These are phyloP conservation scores for Tricholoma sp. DNA, from an alignment of 768 basidiomycete species.

Conservation along the genomic window DNA sequence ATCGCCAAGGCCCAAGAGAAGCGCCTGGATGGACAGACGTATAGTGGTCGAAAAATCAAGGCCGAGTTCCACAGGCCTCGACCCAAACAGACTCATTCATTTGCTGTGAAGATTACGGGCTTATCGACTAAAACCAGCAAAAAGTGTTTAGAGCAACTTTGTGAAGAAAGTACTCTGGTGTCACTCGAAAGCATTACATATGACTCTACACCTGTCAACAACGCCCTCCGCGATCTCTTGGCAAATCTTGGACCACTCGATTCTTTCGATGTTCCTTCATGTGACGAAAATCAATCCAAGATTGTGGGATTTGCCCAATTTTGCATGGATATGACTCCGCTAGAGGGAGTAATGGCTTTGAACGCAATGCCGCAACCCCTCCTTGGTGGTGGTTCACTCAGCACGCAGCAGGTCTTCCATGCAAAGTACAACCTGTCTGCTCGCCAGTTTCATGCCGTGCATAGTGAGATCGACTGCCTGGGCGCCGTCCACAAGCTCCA, in stretches of 20 bases:
- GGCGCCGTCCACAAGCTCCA: slow-evolving; percentile 16
- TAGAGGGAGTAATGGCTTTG: slow-evolving; percentile 23
- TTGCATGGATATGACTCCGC: slow-evolving; percentile 13
- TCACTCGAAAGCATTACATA: slow-evolving; percentile 34
- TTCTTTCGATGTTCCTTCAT: slow-evolving; percentile 33
- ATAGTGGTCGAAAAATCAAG: slow-evolving; percentile 36
- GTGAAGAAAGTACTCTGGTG: slow-evolving; percentile 20
- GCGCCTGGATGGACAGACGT: slow-evolving; percentile 31
- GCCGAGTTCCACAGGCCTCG: slow-evolving; percentile 32
- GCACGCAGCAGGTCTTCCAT: slow-evolving; percentile 35
- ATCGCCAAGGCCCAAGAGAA: slow-evolving; percentile 37
- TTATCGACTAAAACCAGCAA: slow-evolving; percentile 32
- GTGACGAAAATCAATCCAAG: slow-evolving; percentile 25
- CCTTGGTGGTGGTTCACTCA: slow-evolving; percentile 32
- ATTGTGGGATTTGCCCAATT: slow-evolving; percentile 41
- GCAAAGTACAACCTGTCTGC: slow-evolving; percentile 32
- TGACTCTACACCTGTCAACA: slow-evolving; percentile 20
- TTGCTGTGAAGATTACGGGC: slow-evolving; percentile 39
- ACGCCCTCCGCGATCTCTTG: slow-evolving; percentile 30
- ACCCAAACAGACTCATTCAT: slow-evolving; percentile 30
- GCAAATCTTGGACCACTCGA: slow-evolving; percentile 32
- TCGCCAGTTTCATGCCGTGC: slow-evolving; percentile 29
- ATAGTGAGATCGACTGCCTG: slow-evolving; percentile 31
- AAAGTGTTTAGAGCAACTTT: slow-evolving; percentile 29
- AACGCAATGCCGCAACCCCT: slow-evolving; percentile 28